A percentile compares a stretch with the other conserved stretches of the same genome.
Conservation (phyloP, 2,329 filamentous ascomycete genomes). For the Didymella segeticola region DNA sequence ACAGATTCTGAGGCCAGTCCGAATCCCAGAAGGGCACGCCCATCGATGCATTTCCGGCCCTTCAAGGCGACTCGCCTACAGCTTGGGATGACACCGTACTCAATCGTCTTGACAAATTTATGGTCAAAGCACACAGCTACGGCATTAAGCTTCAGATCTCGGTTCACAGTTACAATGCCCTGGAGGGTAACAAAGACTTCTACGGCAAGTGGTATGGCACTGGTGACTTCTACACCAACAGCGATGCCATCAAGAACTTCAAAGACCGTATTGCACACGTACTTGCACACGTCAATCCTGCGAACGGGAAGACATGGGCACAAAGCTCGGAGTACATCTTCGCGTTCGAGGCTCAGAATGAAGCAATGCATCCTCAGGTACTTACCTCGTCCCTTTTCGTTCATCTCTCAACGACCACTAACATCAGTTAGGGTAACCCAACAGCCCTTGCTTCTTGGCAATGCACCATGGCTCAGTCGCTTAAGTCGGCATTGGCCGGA, state of each 20-base stretch:
- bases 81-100: constrained; percentile 17
- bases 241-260: constrained; percentile 13
- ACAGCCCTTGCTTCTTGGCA: constrained; percentile 16
- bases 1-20: constrained; percentile 6
- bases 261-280: constrained; percentile 18
- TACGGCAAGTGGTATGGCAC: constrained; percentile 22
- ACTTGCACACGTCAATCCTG: constrained; percentile 14
- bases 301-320: constrained; percentile 15
- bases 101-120: constrained; percentile 17
- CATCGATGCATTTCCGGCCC: constrained; percentile 7
- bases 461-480: constrained; percentile 11
- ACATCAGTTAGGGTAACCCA: constrained; percentile 5
- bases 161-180: constrained; percentile 21
- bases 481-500: constrained; percentile 1
- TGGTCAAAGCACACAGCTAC: constrained; percentile 18
- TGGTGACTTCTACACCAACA: constrained; percentile 21
- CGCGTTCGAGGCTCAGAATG: constrained; percentile 23
- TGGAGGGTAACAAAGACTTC: constrained; percentile 19
- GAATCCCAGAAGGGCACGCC: constrained; percentile 13
- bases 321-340: constrained; percentile 23
- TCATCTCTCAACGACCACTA: background rate
- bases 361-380: constrained; percentile 21
- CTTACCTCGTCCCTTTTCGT: background rate
- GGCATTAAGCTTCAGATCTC: constrained; percentile 21
- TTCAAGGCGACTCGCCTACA: constrained; percentile 13